A percentile compares a stretch with the other conserved stretches of the same genome.
phyloP scores from a whole-genome alignment of 225 moss, liverwort and hornwort genomes.

The Takakia lepidozioides region DNA sequence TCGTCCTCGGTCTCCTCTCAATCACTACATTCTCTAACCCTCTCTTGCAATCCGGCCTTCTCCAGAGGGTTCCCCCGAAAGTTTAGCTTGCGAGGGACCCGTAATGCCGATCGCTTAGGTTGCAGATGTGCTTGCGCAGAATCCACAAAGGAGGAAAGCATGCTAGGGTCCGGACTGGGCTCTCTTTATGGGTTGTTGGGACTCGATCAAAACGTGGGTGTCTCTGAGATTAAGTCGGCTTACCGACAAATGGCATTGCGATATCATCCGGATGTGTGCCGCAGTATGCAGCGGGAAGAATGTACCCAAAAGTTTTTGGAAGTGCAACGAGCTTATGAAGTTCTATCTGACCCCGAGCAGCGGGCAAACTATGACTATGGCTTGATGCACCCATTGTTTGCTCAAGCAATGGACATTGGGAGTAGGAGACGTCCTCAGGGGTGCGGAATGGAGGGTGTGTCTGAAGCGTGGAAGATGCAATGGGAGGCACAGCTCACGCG shows the following conservation, averaged over 20 bases:
- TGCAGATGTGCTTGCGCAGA: too few relatives aligned
- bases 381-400: conserved; percentile 38
- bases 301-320: conserved; percentile 50
- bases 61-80: too few relatives aligned
- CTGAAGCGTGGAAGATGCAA: conserved; percentile 38
- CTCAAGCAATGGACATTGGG: conserved; percentile 21
- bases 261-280: conserved; percentile 56
- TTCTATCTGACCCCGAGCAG: conserved; percentile 39
- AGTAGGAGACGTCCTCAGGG: conserved; percentile 10
- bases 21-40: too few relatives aligned
- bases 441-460: conserved; percentile 23
- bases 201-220: conserved; percentile 12
- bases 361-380: conserved; percentile 43
- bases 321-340: conserved; percentile 54
- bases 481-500: conserved; percentile 44
- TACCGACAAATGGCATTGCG: conserved; percentile 40
- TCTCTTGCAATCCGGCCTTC: too few relatives aligned
- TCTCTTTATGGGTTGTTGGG: conserved; percentile 51
- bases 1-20: too few relatives aligned
- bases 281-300: conserved; percentile 18
- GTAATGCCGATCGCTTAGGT: too few relatives aligned
- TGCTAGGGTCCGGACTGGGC: too few relatives aligned
- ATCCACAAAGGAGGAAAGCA: too few relatives aligned
- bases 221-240: conserved; percentile 41
- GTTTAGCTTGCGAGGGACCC: too few relatives aligned